Evolutionary conservation across 2,329 filamentous ascomycete species (phyloP), one percentile per base, ranked within the genome.

Genomic region (Keithomyces neogunnii): DNA sequence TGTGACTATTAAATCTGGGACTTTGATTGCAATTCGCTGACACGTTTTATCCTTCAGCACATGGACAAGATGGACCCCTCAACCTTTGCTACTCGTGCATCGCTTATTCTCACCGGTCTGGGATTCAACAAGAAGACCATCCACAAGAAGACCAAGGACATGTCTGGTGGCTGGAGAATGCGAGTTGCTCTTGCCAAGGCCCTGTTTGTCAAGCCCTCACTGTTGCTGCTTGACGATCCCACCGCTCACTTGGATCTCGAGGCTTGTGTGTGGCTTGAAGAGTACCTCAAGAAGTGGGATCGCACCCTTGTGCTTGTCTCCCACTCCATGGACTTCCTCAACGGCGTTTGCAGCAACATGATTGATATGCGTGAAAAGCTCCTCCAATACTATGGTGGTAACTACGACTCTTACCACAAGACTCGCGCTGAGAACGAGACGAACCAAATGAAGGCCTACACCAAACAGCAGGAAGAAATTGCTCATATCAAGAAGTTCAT

Each of bases 101-200:
- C 92, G 51, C 85, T 96, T 59, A 99, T 99, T 69, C 74, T 99
- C 62, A 99, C 93, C 51, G 93, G 93, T 90, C 87, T 99, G 53
- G 93, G 93, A 60, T 99, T 99, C 84, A 96, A 99, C 85, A 97
- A 97, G 80, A 75, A 73, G 62, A 99, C 95, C 51, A 97, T 99
- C 67, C 78, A 95, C 73, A 99, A 99, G 83, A 96, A 95, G 84
- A 99, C 95, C 63, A 99, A 97, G 82, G 95, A 99, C 71, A 99
- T 99, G 95, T 99, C 93, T 59, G 93, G 93, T 89, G 93, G 93
- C 63, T 99, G 93, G 93, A 85, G 92, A 79, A 99, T 99, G 93
- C 89, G 95, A 81, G 93, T 99, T 53, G 93, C 93, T 52, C 85
- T 99, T 55, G 93, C 81, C 68, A 96, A 97, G 80, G 93, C 93